Base-by-base conservation (phyloP, 2,329 filamentous ascomycete genomes). In the Raffaelea albimanens region DNA sequence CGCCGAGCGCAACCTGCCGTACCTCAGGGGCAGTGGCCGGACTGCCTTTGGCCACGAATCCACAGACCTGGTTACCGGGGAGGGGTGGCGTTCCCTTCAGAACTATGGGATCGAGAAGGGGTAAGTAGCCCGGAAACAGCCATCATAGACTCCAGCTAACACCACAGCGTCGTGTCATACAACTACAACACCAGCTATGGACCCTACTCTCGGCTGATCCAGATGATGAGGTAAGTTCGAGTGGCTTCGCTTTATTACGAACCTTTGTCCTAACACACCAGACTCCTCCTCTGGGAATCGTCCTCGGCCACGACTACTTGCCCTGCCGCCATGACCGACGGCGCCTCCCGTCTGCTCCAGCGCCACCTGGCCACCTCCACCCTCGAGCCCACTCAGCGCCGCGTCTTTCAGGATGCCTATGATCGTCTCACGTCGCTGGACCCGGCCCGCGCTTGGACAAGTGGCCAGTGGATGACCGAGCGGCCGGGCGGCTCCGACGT, bases 391-490 rank as follows among this genome's bases (percentile, higher is more conserved):
- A 50, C 53, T 0, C 61, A 67, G 51, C 63, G 63, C 8, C 53
- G 55, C 18, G 71, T 80, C 0, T 70, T 80, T 43, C 64, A 71
- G 34, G 68, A 75, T 38, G 75, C 75, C 3, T 78, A 72, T 52
- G 57, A 63, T 5, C 72, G 72, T 13, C 63, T 85, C 3, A 76
- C 67, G 1, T 76, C 73, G 4, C 67, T 74, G 4, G 69, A 82
- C 21, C 64, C 68, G 0, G 47, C 56, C 0, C 53, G 62, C 18
- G 75, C 77, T 0, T 87, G 83, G 83, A 87, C 82, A 0, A 83
- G 76, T 38, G 83, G 83, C 0, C 83, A 87, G 59, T 87, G 84
- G 83, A 87, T 87, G 83, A 87, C 83, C 0, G 83, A 87, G 55
- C 70, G 83, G 2, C 70, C 72, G 0, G 83, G 83, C 2, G 83